Base-by-base conservation (phyloP, 352 stramenopile genomes). In the Hyaloperonospora arabidopsidis region DNA sequence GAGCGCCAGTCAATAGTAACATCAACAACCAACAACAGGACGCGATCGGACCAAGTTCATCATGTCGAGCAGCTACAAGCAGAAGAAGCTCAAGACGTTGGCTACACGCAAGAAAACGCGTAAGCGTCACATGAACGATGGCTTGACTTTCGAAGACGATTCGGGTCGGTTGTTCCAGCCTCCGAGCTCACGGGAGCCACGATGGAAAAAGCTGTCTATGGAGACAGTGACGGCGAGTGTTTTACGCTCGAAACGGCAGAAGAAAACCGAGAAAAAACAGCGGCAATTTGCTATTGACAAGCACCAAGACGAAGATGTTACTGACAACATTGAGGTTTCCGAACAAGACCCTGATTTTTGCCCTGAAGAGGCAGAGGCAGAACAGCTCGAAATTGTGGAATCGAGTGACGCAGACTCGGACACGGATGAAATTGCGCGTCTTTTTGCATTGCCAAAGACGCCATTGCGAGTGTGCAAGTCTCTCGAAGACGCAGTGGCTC, bases 11-110 rank as follows among this genome's bases (percentile, higher is more conserved):
- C 25, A 29, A 3, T 7, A 7, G n/a, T n/a, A 29, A 29, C 25
- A 3, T 3, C 25, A 29, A 8, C 3, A 29, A 3, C 25, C 25
- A n/a, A n/a, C 25, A 29, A 29, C 25, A 3, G 25, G 25, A 29
- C 25, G 25, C 25, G 25, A 29, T 3, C 25, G 25, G 3, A 29
- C 25, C 25, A 29, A 29, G 25, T 29, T 41, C 2, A 15, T 15
- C 51, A 89, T 89, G 79, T 86, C 76, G 57, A 89, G 79, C 68
- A 87, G 74, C 73, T 89, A 77, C 64, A 87, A 87, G 73, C 79
- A 89, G 64, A 89, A 89, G 61, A 89, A 89, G 67, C 54, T 85
- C 61, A 86, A 84, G 68, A 89, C 76, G 57, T 65, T 89, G 54
- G 70, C 67, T 39, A 89, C 79, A 61, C 74, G 79, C 44, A 87